Conservation (phyloP, 2,329 filamentous ascomycete species). For the Fusarium setosum region DNA sequence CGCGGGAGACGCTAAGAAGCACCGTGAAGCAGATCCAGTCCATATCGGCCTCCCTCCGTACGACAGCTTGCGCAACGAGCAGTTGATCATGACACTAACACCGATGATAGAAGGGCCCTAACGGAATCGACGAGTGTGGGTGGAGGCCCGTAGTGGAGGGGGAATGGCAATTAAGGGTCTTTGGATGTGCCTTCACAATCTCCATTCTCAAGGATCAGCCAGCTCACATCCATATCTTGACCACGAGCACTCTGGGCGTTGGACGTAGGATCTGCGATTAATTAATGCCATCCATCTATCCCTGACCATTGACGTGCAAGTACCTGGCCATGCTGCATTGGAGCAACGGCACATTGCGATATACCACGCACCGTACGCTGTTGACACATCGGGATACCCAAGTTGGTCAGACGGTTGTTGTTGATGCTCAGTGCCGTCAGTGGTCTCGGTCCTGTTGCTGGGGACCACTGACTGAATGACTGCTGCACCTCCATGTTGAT, state of each 20-base stretch:
- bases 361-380: background rate
- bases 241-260: background rate
- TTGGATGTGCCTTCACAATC: conserved; percentile 33
- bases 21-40: conserved; percentile 15
- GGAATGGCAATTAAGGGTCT: conserved; percentile 37
- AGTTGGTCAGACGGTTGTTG: conserved; percentile 15
- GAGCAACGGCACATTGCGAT: conserved; percentile 8
- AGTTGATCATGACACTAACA: conserved; percentile 36
- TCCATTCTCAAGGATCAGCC: conserved; percentile 19
- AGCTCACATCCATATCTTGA: background rate
- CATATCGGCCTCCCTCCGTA: conserved; percentile 19
- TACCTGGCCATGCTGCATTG: conserved; percentile 12
- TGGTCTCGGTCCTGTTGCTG: conserved; percentile 17
- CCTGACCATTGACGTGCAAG: conserved; percentile 4
- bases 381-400: conserved; percentile 6
- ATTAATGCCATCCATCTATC: background rate
- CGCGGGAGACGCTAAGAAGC: conserved; percentile 31
- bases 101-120: conserved; percentile 1
- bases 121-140: conserved; percentile 23
- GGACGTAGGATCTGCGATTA: conserved; percentile 11
- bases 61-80: conserved; percentile 30
- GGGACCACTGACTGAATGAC: conserved; percentile 27
- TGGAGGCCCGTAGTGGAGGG: conserved; percentile 38
- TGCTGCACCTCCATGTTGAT: conserved; percentile 40
- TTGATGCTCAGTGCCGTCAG: conserved; percentile 17